Evolutionary conservation across 257 asterid genomes (phyloP), one percentile per base, ranked within the genome.

Genomic region (Solanum sparsipilum): DNA sequence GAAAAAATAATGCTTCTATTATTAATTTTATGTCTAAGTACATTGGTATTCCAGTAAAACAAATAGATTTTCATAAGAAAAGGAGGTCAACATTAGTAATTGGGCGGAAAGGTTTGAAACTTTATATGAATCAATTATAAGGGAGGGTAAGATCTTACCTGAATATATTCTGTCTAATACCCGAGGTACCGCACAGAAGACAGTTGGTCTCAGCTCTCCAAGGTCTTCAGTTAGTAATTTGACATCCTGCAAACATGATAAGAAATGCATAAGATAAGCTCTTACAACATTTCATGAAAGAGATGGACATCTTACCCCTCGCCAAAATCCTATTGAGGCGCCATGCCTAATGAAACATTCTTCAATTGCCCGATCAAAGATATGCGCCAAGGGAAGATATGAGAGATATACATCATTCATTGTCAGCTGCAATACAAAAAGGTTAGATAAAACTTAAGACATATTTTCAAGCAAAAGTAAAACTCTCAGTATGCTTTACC

Each of bases 261-360:
- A 88, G 21, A n/a, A 60, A n/a, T 85, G 36, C n/a, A 79, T 86
- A 29, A 67, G 25, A 12, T 56, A 83, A 87, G 72, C 65, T 86
- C 70, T 31, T 46, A 32, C 39, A 70, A 12, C 20, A 36, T 60
- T 85, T 81, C 70, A 18, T 48, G 56, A 38, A 81, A 46, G 85
- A 81, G 20, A 20, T 29, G 41, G 44, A 38, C 23, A 31, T 74
- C 94, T 89, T 91, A 97, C 99, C 98, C 99, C 99, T 83, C 99
- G 98, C 99, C 99, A 97, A 93, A 97, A 97, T 91, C 99, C 99
- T 89, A 97, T 96, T 85, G 99, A 92, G 70, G 94, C 98, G 44
- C 99, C 99, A 88, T 93, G 93, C 88, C 86, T 89, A 91, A 97
- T 97, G 86, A 94, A 86, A 76, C 93, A 90, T 91, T 96, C 99